Percentiles rank a stretch among this genome's conserved stretches.
These are phyloP conservation scores for Erodium trifolium DNA, from an alignment of 441 rosid species.

Conservation along the genomic window DNA sequence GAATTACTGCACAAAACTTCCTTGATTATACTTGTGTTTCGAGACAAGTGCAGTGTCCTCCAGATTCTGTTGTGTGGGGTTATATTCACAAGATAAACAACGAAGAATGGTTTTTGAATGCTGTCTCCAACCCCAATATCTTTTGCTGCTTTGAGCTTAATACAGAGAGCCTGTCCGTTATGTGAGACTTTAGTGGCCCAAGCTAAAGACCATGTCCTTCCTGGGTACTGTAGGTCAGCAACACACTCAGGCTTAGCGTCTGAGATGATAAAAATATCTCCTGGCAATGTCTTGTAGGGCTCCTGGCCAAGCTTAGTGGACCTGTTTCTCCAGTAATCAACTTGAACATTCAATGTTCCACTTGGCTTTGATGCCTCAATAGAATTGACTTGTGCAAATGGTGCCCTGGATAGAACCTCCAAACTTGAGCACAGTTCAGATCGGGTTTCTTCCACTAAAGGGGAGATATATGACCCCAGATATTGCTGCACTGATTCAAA, in stretches of 20 bases:
- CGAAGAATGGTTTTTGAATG: neutral
- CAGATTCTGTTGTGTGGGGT: conserved; percentile 6
- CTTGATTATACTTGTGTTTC: neutral
- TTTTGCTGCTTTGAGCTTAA: neutral
- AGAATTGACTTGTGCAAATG: neutral
- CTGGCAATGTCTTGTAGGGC: neutral
- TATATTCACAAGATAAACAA: conserved; percentile 4
- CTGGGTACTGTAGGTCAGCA: conserved; percentile 1
- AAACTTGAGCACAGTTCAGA: conserved; percentile 2
- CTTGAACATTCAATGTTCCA: neutral
- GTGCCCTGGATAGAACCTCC: conserved; percentile 2
- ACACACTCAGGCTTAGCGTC: neutral
- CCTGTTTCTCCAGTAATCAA: conserved; percentile 1
- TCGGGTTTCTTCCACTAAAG: conserved; percentile 27
- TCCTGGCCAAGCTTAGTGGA: neutral
- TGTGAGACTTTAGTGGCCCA: conserved; percentile 1
- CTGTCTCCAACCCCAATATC: neutral
- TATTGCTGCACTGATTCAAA: conserved; percentile 19
- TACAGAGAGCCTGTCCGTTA: neutral
- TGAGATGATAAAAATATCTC: conserved; percentile 3
- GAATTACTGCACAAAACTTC: conserved; percentile 6
- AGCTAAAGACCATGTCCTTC: conserved; percentile 9
- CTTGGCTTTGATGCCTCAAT: neutral
- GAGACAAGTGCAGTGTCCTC: conserved; percentile 7
- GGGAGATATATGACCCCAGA: conserved; percentile 21